phyloP scores from a whole-genome alignment of 768 basidiomycete genomes.

The Cystobasidium tubakii region DNA sequence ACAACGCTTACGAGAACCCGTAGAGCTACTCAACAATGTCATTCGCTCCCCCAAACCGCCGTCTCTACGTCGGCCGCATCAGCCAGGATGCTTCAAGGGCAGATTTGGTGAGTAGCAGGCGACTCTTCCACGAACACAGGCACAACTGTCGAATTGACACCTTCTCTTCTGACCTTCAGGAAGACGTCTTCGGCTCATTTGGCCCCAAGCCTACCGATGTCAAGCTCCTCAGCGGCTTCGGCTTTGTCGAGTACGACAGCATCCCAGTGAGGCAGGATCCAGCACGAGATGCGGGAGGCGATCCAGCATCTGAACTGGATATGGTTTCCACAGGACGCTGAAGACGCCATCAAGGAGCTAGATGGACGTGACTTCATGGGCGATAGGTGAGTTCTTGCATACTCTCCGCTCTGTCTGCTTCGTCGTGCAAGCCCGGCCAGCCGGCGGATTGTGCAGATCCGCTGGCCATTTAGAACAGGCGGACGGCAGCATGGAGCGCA shows the following conservation, averaged over 20 bases:
- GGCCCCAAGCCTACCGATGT: conserved; percentile 42
- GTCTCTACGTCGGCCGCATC: conserved; percentile 46
- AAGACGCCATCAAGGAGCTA: conserved; percentile 80
- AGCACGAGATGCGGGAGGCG: conserved; percentile 24
- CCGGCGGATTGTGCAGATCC: too few relatives aligned
- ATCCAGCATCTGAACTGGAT: background rate
- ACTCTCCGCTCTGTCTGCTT: background rate
- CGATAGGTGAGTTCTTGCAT: conserved; percentile 56
- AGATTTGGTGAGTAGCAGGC: conserved; percentile 32
- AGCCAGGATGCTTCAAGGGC: conserved; percentile 38
- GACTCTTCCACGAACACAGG: background rate
- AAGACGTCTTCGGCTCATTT: conserved; percentile 38
- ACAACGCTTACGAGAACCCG: background rate
- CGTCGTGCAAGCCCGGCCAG: background rate
- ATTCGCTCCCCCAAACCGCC: conserved; percentile 27
- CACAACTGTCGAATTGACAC: background rate
- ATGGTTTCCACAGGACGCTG: conserved; percentile 65
- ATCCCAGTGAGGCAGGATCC: conserved; percentile 57
- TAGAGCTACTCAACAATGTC: conserved; percentile 28
- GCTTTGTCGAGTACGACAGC: conserved; percentile 93
- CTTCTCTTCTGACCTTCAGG: background rate
- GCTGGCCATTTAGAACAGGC: background rate
- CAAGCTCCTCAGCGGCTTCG: conserved; percentile 60
- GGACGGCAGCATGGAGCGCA: background rate
- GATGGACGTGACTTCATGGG: conserved; percentile 73